Base-by-base conservation (phyloP, 257 asterid genomes). In the Vinca minor region DNA sequence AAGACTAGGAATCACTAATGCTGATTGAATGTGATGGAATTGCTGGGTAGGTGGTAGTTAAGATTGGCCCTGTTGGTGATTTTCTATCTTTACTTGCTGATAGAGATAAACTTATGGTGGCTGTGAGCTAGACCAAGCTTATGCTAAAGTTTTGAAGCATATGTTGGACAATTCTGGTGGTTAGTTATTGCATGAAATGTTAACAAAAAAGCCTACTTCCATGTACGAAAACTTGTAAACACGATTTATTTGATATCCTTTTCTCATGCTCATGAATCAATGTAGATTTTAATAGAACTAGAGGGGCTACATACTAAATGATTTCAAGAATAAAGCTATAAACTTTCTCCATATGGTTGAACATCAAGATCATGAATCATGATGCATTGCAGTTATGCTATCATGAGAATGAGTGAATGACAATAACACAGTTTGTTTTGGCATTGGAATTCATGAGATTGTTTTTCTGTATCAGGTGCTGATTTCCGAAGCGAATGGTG, bases 401-500 rank as follows among this genome's bases (percentile, higher is more conserved):
- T n/a, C n/a, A n/a, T n/a, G n/a, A n/a, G n/a, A n/a, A n/a, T n/a
- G n/a, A n/a, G n/a, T n/a, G n/a, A n/a, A n/a, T n/a, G n/a, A n/a
- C n/a, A n/a, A n/a, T n/a, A n/a, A n/a, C n/a, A n/a, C n/a, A n/a
- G n/a, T n/a, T n/a, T 61, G 6, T 3, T 34, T 42, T 26, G 17
- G 4, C 61, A 42, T 52, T 46, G 6, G 21, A 59, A 52, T 29
- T 14, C 39, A 29, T 55, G 23, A 50, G 36, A 13, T 53, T 53
- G 32, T 31, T 55, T 29, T 53, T 31, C 55, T 60, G 56, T 77
- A 73, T 62, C 84, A 93, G 99, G 72, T 93, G 76, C 77, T 93
- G 77, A 87, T 93, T 72, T 81, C 97, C 46, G 91, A 87, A 77
- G 85, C 82, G 42, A 79, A 78, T 61, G 62, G 57, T 66, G 75